Evolutionary conservation across 192 early-diverging fungal species (phyloP), one percentile per base, ranked within the genome.

Genomic region (Backusella sp.): DNA sequence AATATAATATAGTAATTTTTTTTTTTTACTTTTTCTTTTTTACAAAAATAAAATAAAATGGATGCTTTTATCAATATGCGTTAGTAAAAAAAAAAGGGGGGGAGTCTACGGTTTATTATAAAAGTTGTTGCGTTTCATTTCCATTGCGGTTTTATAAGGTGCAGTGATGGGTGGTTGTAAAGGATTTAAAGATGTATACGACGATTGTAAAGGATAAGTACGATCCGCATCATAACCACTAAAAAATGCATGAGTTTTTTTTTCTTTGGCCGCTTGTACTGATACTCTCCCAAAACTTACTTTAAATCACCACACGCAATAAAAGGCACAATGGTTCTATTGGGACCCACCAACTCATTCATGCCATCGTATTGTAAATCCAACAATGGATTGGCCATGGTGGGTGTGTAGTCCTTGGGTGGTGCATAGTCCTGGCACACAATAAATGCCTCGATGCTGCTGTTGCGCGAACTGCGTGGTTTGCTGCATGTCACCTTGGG

Each of bases 371-470:
- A 96, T 6, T 88, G 83, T 30, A 93, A 82, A 82, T 97, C 96
- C 66, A 98, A 87, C 46, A 97, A 79, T 68, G 96, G 96, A 76
- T 95, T 92, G 6, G 91, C 86, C 95, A 98, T 97, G 70, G 91
- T 96, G 6, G 96, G 96, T 44, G 89, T 87, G 73, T 96, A 97
- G 76, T 90, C 92, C 12, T 73, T 77, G 14, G 97, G 97, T 70
- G 97, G 97, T 39, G 85, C 79, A 82, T 96, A 98, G 76, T 94
- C 90, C 79, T 94, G 91, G 78, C 97, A 97, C 5, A 98, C 96
- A 74, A 98, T 89, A 78, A 98, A 98, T 1, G 96, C 90, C 86
- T 98, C 96, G 89, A 90, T 97, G 79, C 93, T 95, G 21, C 96
- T 97, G 78, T 96, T 94, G 68, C 98, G 90, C 28, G 94, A 96